A percentile compares a stretch with the other conserved stretches of the same genome.
phyloP scores from a whole-genome alignment of 2,329 filamentous ascomycete species.

The Calonectria pseudoreteaudii region DNA sequence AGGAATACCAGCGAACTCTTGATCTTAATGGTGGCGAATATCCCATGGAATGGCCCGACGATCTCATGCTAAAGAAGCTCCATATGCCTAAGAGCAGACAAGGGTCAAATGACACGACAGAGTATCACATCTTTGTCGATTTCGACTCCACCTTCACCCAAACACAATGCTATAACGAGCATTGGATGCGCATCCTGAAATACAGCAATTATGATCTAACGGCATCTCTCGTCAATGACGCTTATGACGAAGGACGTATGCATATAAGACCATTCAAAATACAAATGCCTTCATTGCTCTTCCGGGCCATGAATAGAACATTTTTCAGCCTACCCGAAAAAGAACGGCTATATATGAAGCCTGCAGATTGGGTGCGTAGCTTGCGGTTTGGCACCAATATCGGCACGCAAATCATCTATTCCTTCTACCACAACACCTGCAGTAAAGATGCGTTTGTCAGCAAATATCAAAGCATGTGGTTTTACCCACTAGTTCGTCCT shows the following conservation, averaged over 20 bases:
- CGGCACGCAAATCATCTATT: slow-evolving; percentile 35
- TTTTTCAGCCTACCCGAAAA: slow-evolving; percentile 17
- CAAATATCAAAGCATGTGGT: slow-evolving; percentile 36
- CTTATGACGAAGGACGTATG: slow-evolving; percentile 7
- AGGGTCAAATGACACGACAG: slow-evolving; percentile 24
- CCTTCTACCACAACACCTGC: slow-evolving; percentile 42
- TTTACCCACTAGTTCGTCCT: slow-evolving; percentile 27
- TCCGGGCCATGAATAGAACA: slow-evolving; percentile 16
- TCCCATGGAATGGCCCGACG: slow-evolving; percentile 1
- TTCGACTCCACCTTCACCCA: slow-evolving; percentile 57
- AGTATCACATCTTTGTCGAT: slow-evolving; percentile 33
- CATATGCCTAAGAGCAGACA: slow-evolving; percentile 28
- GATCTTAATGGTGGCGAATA: slow-evolving; percentile 28
- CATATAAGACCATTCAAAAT: slow-evolving; percentile 30
- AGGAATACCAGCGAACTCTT: slow-evolving; percentile 36
- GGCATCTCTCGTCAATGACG: slow-evolving; percentile 48
- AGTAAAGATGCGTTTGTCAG: slow-evolving; percentile 36
- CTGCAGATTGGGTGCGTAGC: slow-evolving; percentile 27
- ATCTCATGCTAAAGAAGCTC: not conserved
- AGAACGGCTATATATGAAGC: not conserved
- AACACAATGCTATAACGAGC: slow-evolving; percentile 60
- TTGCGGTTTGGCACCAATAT: slow-evolving; percentile 37
- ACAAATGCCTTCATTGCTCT: slow-evolving; percentile 34
- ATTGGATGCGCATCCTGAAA: slow-evolving; percentile 58
- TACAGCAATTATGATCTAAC: slow-evolving; percentile 54